phyloP scores from a whole-genome alignment of 2,329 filamentous ascomycete genomes.

The Alternaria viburni region DNA sequence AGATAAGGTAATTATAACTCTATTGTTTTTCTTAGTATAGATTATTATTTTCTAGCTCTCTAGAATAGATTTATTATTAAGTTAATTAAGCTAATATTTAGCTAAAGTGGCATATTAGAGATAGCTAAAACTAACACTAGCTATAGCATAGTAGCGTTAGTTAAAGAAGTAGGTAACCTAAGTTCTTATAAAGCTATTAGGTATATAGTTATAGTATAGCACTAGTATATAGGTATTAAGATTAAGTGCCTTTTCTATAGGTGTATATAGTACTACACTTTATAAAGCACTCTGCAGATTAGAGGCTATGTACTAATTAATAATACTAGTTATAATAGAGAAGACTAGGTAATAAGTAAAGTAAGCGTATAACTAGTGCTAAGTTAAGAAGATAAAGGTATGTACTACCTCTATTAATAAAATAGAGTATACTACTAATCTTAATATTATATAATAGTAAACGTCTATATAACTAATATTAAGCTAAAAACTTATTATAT shows the following conservation, averaged over 20 bases:
- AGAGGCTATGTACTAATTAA: background rate
- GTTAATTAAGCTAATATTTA: conserved; percentile 1
- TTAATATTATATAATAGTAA: background rate
- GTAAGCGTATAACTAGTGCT: conserved; percentile 11
- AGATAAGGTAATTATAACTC: background rate
- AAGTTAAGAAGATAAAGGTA: conserved; percentile 13
- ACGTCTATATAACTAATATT: background rate
- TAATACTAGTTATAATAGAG: background rate
- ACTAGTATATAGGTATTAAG: background rate
- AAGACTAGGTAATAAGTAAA: conserved; percentile 7
- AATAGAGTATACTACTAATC: background rate
- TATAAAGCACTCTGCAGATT: background rate
- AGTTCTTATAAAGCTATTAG: background rate
- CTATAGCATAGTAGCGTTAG: conserved; percentile 2
- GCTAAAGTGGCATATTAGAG: background rate
- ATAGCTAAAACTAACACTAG: background rate
- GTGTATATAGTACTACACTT: background rate
- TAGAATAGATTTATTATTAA: background rate
- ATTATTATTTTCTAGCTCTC: too few relatives aligned
- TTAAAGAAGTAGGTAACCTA: background rate
- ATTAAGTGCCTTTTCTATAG: background rate
- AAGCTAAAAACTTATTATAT: background rate
- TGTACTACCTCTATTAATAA: background rate
- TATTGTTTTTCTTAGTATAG: background rate
- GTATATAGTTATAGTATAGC: background rate